phyloP scores from a whole-genome alignment of 495 filamentous ascomycete species.

The Aspergillus ostianus region DNA sequence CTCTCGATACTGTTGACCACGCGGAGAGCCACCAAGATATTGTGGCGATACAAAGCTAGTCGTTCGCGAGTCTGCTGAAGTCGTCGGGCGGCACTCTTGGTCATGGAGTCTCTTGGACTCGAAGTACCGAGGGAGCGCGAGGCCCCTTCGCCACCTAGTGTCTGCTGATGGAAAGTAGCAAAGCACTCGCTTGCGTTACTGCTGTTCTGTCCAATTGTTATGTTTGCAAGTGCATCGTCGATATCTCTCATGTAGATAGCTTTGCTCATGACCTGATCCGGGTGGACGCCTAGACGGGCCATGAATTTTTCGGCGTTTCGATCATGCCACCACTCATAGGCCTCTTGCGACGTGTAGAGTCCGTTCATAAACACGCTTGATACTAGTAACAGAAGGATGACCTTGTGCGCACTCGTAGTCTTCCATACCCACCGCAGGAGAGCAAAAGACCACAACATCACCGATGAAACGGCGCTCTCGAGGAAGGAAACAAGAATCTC shows the following conservation, averaged over 20 bases:
- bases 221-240: conserved; percentile 60
- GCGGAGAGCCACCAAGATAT: conserved; percentile 85
- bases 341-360: conserved; percentile 64
- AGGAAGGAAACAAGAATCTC: conserved; percentile 66
- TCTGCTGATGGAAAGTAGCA: conserved; percentile 44
- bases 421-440: conserved; percentile 62
- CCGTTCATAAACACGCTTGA: conserved; percentile 68
- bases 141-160: conserved; percentile 30
- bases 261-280: conserved; percentile 77
- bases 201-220: conserved; percentile 32
- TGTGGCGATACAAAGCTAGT: conserved; percentile 83
- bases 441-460: conserved; percentile 72
- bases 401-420: conserved; percentile 67
- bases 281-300: conserved; percentile 71
- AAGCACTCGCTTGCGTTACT: conserved; percentile 45
- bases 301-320: conserved; percentile 76
- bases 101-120: conserved; percentile 39
- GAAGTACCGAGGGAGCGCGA: conserved; percentile 34
- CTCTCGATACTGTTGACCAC: conserved; percentile 85
- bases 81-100: conserved; percentile 60
- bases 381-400: conserved; percentile 67
- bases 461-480: conserved; percentile 65
- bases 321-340: conserved; percentile 81
- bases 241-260: conserved; percentile 82
- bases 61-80: conserved; percentile 75